Percentiles rank a stretch among this genome's conserved stretches.
These are phyloP conservation scores for Phytophthora kernoviae DNA, from an alignment of 352 stramenopile species.

Conservation along the genomic window DNA sequence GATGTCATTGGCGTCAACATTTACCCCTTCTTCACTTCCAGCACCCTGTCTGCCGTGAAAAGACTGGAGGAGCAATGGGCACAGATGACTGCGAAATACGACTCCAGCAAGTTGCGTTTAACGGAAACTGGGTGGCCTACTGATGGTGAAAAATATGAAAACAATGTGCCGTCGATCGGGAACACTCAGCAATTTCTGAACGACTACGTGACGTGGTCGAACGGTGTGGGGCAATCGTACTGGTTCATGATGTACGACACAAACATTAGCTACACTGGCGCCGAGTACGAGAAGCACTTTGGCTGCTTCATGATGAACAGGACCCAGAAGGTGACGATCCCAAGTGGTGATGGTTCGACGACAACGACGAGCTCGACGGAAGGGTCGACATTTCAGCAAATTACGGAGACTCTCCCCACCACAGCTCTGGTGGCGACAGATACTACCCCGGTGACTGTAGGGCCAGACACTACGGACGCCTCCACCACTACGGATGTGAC, in stretches of 20 bases:
- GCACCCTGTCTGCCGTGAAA: constrained; percentile 37
- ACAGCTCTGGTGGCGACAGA: background rate
- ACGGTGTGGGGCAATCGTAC: constrained; percentile 38
- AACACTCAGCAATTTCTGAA: constrained; percentile 48
- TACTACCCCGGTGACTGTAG: background rate
- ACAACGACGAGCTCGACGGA: constrained; percentile 17
- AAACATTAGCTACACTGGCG: constrained; percentile 42
- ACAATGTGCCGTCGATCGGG: constrained; percentile 46
- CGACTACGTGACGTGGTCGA: constrained; percentile 52
- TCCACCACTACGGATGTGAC: background rate
- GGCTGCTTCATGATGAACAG: constrained; percentile 47
- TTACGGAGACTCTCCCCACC: constrained; percentile 1
- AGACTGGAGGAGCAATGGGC: constrained; percentile 59
- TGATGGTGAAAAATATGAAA: constrained; percentile 31
- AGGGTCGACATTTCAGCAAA: constrained; percentile 12
- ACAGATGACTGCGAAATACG: constrained; percentile 50
- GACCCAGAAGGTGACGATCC: constrained; percentile 46
- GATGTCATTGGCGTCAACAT: constrained; percentile 67
- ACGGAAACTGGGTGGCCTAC: constrained; percentile 72
- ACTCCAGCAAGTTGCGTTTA: constrained; percentile 45
- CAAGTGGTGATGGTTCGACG: constrained; percentile 6
- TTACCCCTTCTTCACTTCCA: constrained; percentile 74
- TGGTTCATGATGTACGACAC: constrained; percentile 80
- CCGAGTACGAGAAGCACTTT: constrained; percentile 67
- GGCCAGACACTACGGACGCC: background rate